phyloP scores from a whole-genome alignment of 202 grass and related monocot species.

The Carex sylvatica region DNA sequence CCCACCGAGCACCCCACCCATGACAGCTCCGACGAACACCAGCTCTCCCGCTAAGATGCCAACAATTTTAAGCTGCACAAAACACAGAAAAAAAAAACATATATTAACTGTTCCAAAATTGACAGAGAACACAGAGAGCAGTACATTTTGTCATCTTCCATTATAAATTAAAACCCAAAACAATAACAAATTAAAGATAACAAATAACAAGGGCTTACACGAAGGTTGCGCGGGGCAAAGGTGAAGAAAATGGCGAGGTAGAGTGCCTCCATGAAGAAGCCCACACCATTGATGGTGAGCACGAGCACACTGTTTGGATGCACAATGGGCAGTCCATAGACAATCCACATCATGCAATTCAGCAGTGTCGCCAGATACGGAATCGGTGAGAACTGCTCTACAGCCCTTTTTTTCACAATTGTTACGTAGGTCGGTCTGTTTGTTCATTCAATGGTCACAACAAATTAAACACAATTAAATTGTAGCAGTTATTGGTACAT shows the following conservation, averaged over 20 bases:
- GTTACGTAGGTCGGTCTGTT: slow-evolving; percentile 36
- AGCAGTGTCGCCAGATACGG: slow-evolving; percentile 64
- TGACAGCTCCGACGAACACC: slow-evolving; percentile 37
- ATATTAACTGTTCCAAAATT: background rate
- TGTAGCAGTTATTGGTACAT: background rate
- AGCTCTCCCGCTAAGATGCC: slow-evolving; percentile 31
- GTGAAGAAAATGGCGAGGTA: slow-evolving; percentile 56
- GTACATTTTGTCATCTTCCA: background rate
- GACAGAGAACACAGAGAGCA: background rate
- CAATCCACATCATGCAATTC: slow-evolving; percentile 72
- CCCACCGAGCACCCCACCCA: slow-evolving; percentile 22
- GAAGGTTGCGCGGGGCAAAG: slow-evolving; percentile 25
- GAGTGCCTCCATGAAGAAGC: slow-evolving; percentile 43
- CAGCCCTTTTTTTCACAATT: slow-evolving; percentile 50
- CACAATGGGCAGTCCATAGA: slow-evolving; percentile 68
- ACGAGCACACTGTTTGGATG: slow-evolving; percentile 74
- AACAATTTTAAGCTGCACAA: slow-evolving; percentile 38
- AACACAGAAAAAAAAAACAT: background rate
- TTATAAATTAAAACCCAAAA: background rate
- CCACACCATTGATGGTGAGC: slow-evolving; percentile 72
- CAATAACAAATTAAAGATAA: background rate
- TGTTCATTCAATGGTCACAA: background rate
- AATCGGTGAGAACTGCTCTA: slow-evolving; percentile 54
- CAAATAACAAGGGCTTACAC: slow-evolving; percentile 31
- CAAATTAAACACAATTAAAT: background rate